A percentile compares a stretch with the other conserved stretches of the same genome.
These are phyloP conservation scores for Phyllachora maydis DNA, from an alignment of 2,329 filamentous ascomycete genomes.

Conservation along the genomic window DNA sequence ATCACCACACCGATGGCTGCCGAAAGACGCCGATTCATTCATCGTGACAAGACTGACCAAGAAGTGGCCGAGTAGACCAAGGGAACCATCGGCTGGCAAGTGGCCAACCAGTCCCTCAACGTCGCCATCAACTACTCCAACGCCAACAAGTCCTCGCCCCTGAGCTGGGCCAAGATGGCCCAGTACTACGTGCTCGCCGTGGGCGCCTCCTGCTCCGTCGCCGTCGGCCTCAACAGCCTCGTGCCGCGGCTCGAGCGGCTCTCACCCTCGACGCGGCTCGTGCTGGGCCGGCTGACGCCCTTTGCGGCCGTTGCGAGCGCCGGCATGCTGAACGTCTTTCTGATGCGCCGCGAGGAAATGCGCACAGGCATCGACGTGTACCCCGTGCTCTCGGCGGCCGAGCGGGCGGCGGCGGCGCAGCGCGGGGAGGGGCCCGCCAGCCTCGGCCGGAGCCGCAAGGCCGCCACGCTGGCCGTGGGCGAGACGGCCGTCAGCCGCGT, in stretches of 20 bases:
- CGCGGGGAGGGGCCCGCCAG: conserved; percentile 45
- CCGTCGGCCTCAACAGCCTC: conserved; percentile 73
- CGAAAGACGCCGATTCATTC: no score
- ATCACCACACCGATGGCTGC: no score
- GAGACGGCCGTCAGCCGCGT: conserved; percentile 87
- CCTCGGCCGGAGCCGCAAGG: conserved; percentile 72
- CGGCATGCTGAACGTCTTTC: conserved; percentile 81
- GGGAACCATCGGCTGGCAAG: conserved; percentile 84
- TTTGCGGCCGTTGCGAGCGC: conserved; percentile 90
- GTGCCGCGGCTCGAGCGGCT: conserved; percentile 68
- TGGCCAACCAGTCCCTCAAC: conserved; percentile 93
- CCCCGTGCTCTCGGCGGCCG: conserved; percentile 52
- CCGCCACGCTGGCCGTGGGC: conserved; percentile 71
- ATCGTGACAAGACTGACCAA: no score
- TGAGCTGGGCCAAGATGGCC: conserved; percentile 59
- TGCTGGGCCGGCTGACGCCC: conserved; percentile 74
- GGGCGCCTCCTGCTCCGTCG: conserved; percentile 80
- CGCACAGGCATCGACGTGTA: conserved; percentile 81
- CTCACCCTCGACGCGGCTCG: conserved; percentile 51
- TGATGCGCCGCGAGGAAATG: conserved; percentile 96
- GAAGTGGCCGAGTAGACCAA: conserved; percentile 29
- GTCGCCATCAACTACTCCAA: conserved; percentile 96
- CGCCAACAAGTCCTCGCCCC: conserved; percentile 88
- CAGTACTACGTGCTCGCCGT: conserved; percentile 89
- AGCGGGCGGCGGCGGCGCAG: conserved; percentile 34